Evolutionary conservation across 768 basidiomycete species (phyloP), one percentile per base, ranked within the genome.

Genomic region (Leccinum variicolor): DNA sequence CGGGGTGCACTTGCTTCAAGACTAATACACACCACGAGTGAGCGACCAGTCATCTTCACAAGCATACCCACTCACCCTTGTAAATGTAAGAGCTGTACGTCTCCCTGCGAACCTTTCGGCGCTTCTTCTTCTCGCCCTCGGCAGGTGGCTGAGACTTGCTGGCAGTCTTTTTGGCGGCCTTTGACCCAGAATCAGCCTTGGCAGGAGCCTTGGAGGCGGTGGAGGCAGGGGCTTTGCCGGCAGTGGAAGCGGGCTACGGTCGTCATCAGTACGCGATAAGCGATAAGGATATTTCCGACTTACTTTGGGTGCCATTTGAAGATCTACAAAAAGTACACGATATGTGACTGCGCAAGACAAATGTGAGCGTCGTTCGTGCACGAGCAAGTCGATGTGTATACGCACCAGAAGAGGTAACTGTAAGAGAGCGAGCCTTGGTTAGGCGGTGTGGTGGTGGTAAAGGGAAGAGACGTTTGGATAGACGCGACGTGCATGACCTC

Each of bases 1-100:
- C 92, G 60, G 92, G 92, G 81, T 93, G 92, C 58, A 93, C 92
- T 76, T 93, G 91, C 80, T 90, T 92, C 71, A 93, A 80, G 66
- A 92, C 91, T 88, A 4, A 15, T 0, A 29, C 19, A n/a, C 4
- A 5, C 31, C 6, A 39, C 11, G 3, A 25, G 34, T 64, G 23
- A 63, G 23, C 34, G 46, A 41, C 48, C 15, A 34, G 29, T 10
- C 19, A 25, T 15, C 17, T 14, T 21, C 1, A 9, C 23, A 23
- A 25, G 13, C 23, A 15, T 31, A n/a, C 3, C 1, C 11, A 62
- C 78, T 58, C 47, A 86, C 86, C 85, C 75, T 89, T 89, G 79
- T 89, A 90, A 70, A 93, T 90, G 79, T 92, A 92, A 28, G 89
- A 87, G 70, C 85, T 85, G 80, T 89, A 90, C 3, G 88, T 89